Evolutionary conservation across 2,329 filamentous ascomycete species (phyloP).

Genomic region (Penicillium sp.): DNA sequence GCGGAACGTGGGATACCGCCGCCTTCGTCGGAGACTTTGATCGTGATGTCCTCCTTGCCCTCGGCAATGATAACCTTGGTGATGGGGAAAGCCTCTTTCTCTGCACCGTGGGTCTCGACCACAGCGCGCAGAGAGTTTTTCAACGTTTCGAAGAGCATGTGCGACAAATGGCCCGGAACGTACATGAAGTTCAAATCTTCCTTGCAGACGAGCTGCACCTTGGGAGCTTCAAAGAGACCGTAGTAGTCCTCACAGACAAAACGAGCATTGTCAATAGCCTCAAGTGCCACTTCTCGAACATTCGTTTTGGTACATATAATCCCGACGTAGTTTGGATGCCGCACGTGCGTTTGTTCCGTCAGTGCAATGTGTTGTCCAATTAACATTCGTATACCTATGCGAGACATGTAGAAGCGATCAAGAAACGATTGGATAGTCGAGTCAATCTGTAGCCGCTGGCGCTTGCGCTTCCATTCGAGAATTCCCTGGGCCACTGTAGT

Average conservation of each 20-base stretch:
- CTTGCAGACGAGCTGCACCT: conserved; percentile 95
- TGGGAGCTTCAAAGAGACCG: conserved; percentile 93
- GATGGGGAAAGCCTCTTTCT: conserved; percentile 93
- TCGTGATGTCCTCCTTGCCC: conserved; percentile 97
- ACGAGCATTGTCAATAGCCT: conserved; percentile 98
- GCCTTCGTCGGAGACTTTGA: conserved; percentile 96
- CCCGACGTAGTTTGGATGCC: conserved; percentile 92
- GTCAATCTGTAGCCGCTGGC: conserved; percentile 98
- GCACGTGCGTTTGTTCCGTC: conserved; percentile 87
- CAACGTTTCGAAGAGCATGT: conserved; percentile 99
- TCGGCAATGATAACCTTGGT: conserved; percentile 98
- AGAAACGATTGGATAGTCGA: conserved; percentile 96
- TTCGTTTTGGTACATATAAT: conserved; percentile 99
- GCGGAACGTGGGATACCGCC: conserved; percentile 91
- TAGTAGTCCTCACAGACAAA: conserved; percentile 99
- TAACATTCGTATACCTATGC: conserved; percentile 98
- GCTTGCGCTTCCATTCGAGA: conserved; percentile 94
- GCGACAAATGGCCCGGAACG: conserved; percentile 95
- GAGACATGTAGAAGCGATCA: conserved; percentile 99
- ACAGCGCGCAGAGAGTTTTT: conserved; percentile 98
- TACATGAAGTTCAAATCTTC: conserved; percentile 98
- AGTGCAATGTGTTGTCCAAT: conserved; percentile 98
- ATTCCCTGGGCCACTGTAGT: conserved; percentile 98
- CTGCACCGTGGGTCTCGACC: conserved; percentile 91
- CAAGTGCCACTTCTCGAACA: conserved; percentile 89